Evolutionary conservation across 2,329 filamentous ascomycete species (phyloP).

Genomic region (Diaporthe ilicicola): DNA sequence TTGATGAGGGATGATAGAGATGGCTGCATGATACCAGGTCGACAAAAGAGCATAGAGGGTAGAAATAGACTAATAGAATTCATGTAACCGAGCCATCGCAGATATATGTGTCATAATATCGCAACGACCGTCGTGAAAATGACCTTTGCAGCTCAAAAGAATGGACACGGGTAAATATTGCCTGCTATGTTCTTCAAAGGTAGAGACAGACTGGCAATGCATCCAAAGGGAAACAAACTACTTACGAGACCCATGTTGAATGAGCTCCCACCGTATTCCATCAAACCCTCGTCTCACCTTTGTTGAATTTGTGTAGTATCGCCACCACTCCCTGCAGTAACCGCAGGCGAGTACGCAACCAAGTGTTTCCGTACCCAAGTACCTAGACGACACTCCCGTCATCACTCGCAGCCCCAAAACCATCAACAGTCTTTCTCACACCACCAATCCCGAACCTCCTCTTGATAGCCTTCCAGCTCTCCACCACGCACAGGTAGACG

Average conservation of each 20-base stretch:
- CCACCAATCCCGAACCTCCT: background rate
- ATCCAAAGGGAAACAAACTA: background rate
- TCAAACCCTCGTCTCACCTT: too few relatives aligned
- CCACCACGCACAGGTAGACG: slow-evolving; percentile 70
- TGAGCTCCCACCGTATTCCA: background rate
- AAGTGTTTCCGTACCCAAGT: too few relatives aligned
- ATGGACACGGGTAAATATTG: background rate
- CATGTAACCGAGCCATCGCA: background rate
- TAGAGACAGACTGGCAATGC: background rate
- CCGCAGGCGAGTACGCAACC: background rate
- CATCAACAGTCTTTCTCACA: slow-evolving; percentile 1
- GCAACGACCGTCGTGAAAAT: background rate
- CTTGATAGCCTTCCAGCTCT: slow-evolving; percentile 76
- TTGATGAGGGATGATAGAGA: slow-evolving; percentile 17
- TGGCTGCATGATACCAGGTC: slow-evolving; percentile 21
- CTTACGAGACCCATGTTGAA: slow-evolving; percentile 9
- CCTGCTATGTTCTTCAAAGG: background rate
- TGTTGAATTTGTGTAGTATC: background rate
- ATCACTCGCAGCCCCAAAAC: background rate
- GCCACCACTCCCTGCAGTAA: background rate
- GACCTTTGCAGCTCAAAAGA: background rate
- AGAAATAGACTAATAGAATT: slow-evolving; percentile 13
- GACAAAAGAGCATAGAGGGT: background rate
- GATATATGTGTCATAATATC: background rate
- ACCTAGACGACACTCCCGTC: slow-evolving; percentile 3